Evolutionary conservation across 2,329 filamentous ascomycete species (phyloP).

Genomic region (Westerdykella aurantiaca): DNA sequence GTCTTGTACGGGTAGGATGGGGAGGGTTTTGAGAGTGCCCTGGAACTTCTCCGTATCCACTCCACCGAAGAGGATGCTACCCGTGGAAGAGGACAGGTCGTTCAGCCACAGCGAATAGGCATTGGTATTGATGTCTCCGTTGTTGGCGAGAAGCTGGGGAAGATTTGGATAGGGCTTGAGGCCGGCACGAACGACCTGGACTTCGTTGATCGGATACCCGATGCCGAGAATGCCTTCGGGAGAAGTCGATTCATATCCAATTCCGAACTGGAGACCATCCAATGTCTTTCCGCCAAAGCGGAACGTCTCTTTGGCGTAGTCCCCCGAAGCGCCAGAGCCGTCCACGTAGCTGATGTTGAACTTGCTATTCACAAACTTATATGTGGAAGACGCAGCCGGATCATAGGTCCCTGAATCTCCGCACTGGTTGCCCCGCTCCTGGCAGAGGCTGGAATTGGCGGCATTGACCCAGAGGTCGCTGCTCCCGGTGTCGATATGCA

Average conservation of each 20-base stretch:
- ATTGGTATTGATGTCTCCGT: slow-evolving; percentile 56
- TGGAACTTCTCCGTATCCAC: slow-evolving; percentile 69
- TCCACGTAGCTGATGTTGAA: slow-evolving; percentile 91
- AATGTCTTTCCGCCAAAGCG: slow-evolving; percentile 52
- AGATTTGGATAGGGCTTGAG: slow-evolving; percentile 53
- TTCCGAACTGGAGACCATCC: slow-evolving; percentile 61
- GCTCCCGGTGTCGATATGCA: slow-evolving; percentile 59
- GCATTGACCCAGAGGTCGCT: slow-evolving; percentile 65
- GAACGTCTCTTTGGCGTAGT: slow-evolving; percentile 74
- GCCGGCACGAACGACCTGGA: slow-evolving; percentile 56
- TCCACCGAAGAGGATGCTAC: slow-evolving; percentile 73
- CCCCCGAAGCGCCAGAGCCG: slow-evolving; percentile 67
- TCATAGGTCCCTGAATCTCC: slow-evolving; percentile 59
- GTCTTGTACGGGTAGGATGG: slow-evolving; percentile 48
- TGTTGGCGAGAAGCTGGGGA: slow-evolving; percentile 57
- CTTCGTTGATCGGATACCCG: slow-evolving; percentile 75
- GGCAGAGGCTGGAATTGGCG: slow-evolving; percentile 56
- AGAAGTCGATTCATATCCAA: slow-evolving; percentile 60
- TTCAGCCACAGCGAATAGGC: slow-evolving; percentile 65
- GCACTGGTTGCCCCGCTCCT: slow-evolving; percentile 48
- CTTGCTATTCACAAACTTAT: slow-evolving; percentile 62
- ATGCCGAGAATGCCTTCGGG: slow-evolving; percentile 74
- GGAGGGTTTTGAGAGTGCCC: slow-evolving; percentile 57
- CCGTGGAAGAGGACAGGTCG: slow-evolving; percentile 56
- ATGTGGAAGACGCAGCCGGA: slow-evolving; percentile 69